phyloP scores from a whole-genome alignment of 306 rosid genomes.

The Elaeagnus macrophylla region DNA sequence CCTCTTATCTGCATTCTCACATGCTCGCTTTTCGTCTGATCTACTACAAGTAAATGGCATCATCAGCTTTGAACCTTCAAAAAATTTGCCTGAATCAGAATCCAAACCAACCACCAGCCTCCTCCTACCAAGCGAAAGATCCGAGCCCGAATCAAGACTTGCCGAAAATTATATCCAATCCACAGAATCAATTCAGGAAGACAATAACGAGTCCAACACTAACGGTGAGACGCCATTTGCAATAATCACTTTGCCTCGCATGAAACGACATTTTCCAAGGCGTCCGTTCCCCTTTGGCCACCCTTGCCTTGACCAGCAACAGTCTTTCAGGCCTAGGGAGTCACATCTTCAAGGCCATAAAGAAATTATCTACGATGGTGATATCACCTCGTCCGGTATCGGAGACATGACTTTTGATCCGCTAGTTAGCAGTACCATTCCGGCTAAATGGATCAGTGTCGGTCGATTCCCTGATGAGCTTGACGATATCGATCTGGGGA shows the following conservation, averaged over 20 bases:
- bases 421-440: slow-evolving; percentile 12
- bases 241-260: slow-evolving; percentile 31
- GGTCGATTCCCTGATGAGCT: slow-evolving; percentile 20
- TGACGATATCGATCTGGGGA: slow-evolving; percentile 16
- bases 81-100: slow-evolving; percentile 6
- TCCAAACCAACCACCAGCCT: neutral
- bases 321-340: slow-evolving; percentile 21
- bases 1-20: slow-evolving; percentile 26
- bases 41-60: slow-evolving; percentile 1
- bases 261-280: slow-evolving; percentile 33
- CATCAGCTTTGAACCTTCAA: neutral
- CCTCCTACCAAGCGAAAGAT: slow-evolving; percentile 28
- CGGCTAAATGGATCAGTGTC: slow-evolving; percentile 24
- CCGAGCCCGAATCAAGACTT: slow-evolving; percentile 3
- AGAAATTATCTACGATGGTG: slow-evolving; percentile 22
- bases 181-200: neutral
- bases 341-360: slow-evolving; percentile 11
- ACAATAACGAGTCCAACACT: neutral
- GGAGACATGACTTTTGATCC: slow-evolving; percentile 11
- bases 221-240: slow-evolving; percentile 24
- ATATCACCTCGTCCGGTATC: slow-evolving; percentile 21
- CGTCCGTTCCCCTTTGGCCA: slow-evolving; percentile 32
- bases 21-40: slow-evolving; percentile 24
- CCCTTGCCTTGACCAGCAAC: slow-evolving; percentile 30
- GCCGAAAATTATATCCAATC: slow-evolving; percentile 9